phyloP scores from a whole-genome alignment of 352 stramenopile genomes.

The Pythium scleroteichum region DNA sequence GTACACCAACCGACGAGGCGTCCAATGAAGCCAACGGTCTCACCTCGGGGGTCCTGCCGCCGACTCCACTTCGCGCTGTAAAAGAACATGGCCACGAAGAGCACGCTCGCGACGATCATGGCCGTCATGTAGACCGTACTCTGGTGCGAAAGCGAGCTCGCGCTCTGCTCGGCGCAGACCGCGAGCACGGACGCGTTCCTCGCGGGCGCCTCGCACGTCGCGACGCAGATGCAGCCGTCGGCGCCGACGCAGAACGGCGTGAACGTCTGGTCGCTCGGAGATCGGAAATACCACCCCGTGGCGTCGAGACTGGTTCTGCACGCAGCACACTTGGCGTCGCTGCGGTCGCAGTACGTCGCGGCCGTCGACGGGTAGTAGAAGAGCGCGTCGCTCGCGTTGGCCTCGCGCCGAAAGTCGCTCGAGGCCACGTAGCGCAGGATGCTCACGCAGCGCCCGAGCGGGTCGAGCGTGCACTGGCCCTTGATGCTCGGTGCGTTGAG shows the following conservation, averaged over 20 bases:
- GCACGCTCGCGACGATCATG: not conserved
- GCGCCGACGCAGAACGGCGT: constrained; percentile 47
- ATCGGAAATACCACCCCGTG: constrained; percentile 28
- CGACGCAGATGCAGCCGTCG: constrained; percentile 49
- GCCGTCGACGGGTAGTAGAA: constrained; percentile 49
- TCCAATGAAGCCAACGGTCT: too few species aligned
- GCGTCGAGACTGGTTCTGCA: constrained; percentile 30
- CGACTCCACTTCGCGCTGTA: constrained; percentile 15
- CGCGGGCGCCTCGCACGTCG: constrained; percentile 39
- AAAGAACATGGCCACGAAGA: constrained; percentile 14
- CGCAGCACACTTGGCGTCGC: constrained; percentile 38
- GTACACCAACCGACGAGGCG: too few species aligned
- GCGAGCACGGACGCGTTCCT: constrained; percentile 46
- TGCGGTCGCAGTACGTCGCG: constrained; percentile 48
- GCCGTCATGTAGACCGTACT: constrained; percentile 13
- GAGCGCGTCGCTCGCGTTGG: constrained; percentile 35
- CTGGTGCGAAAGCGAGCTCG: not conserved
- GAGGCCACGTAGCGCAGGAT: constrained; percentile 29
- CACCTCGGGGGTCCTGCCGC: too few species aligned
- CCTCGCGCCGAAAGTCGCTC: constrained; percentile 37
- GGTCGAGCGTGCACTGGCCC: constrained; percentile 30
- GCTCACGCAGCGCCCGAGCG: constrained; percentile 28
- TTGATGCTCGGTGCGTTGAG: constrained; percentile 31
- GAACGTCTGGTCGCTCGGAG: constrained; percentile 18
- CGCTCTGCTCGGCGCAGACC: constrained; percentile 4